Conservation (phyloP, 2,329 filamentous ascomycete species). For the Magnaporthales sp. region DNA sequence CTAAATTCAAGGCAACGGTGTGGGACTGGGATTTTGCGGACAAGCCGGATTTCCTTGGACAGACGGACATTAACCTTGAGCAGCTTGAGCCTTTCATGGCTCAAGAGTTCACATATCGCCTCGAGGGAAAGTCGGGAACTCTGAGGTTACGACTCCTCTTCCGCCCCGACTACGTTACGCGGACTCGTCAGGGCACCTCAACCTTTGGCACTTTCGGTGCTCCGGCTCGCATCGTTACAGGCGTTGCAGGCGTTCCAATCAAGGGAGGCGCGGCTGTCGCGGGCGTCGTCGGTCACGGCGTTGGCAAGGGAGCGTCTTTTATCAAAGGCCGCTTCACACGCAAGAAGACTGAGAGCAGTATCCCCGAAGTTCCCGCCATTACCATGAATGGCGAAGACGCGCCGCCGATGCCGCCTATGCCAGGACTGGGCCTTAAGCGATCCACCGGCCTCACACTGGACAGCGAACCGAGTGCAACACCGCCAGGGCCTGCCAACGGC, state of each 20-base stretch:
- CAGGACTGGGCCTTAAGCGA: conserved; percentile 27
- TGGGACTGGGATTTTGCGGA: conserved; percentile 97
- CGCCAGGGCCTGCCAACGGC: conserved; percentile 22
- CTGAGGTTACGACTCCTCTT: conserved; percentile 82
- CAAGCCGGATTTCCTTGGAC: conserved; percentile 85
- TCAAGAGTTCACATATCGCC: conserved; percentile 62
- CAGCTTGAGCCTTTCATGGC: conserved; percentile 77
- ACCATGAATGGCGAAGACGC: conserved; percentile 33
- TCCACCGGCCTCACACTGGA: conserved; percentile 27
- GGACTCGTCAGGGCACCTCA: conserved; percentile 79
- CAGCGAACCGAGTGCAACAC: conserved; percentile 17
- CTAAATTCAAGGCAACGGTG: conserved; percentile 74
- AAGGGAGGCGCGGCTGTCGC: conserved; percentile 80
- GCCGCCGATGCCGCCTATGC: conserved; percentile 14
- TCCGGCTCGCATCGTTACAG: conserved; percentile 79
- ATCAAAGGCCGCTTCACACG: conserved; percentile 75
- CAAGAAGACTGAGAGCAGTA: conserved; percentile 38
- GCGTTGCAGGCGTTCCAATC: conserved; percentile 78
- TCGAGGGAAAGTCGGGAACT: conserved; percentile 85
- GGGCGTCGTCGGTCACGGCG: conserved; percentile 63
- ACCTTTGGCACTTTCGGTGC: conserved; percentile 89
- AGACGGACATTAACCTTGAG: conserved; percentile 65
- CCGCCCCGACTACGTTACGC: conserved; percentile 83
- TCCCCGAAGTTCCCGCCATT: conserved; percentile 31
- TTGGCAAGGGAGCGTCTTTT: conserved; percentile 86